These are phyloP conservation scores for Steccherinum ochraceum DNA, from an alignment of 768 basidiomycete species.

Conservation along the genomic window DNA sequence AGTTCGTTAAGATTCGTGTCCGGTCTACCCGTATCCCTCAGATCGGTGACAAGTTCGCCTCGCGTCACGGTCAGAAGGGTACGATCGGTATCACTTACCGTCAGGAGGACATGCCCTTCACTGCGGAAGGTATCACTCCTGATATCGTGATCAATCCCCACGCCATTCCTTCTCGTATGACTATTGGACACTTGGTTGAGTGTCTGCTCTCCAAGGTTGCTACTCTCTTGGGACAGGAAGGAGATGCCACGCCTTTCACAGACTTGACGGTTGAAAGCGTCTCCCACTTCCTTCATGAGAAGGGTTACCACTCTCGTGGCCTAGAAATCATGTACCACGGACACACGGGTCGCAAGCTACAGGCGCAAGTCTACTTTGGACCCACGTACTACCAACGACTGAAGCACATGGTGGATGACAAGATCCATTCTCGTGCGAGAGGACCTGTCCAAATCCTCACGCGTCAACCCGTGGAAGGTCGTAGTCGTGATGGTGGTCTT, in stretches of 20 bases:
- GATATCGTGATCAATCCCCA: constrained; percentile 99
- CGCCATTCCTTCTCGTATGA: constrained; percentile 99
- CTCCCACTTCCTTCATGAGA: constrained; percentile 81
- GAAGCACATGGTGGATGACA: constrained; percentile 99
- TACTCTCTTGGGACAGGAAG: constrained; percentile 93
- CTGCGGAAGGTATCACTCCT: constrained; percentile 91
- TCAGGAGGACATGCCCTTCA: constrained; percentile 99
- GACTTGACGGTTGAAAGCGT: constrained; percentile 97
- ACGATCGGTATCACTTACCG: constrained; percentile 99
- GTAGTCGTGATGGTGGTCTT: constrained; percentile 96
- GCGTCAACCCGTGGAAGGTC: constrained; percentile 95
- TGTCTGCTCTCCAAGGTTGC: constrained; percentile 95
- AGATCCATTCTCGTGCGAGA: constrained; percentile 96
- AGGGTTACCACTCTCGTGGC: constrained; percentile 96
- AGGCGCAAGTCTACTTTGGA: constrained; percentile 97
- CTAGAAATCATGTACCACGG: constrained; percentile 99
- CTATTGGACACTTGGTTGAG: constrained; percentile 98
- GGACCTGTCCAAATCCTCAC: constrained; percentile 98
- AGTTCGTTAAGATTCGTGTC: constrained; percentile 97
- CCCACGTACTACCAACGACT: constrained; percentile 98
- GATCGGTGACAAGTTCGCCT: constrained; percentile 98
- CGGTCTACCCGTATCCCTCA: constrained; percentile 95
- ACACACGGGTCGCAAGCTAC: constrained; percentile 95
- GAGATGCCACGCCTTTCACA: constrained; percentile 98
- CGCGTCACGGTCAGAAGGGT: constrained; percentile 99